Evolutionary conservation across 345 rosid genomes (phyloP), one percentile per base, ranked within the genome.

Genomic region (Triadica sebifera): DNA sequence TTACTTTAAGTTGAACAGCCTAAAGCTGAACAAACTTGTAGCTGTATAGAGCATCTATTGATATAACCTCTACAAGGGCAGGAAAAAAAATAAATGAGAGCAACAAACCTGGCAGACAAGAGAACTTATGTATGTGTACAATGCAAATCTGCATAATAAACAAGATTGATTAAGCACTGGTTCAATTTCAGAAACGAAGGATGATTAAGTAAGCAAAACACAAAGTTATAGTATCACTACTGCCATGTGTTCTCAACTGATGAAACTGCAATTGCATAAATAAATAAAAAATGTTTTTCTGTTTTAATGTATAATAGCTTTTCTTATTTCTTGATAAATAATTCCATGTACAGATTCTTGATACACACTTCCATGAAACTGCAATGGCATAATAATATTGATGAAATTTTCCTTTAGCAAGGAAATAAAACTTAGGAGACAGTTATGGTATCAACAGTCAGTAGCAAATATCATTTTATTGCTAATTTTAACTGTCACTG

Each of bases 41-140:
- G 20, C 41, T 13, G 1, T 34, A 62, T n/a, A 34, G 4, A 45
- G 51, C 17, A 34, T 45, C 51, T 45, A 25, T 52, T 13, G 19
- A 24, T 5, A 67, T 49, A 56, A 46, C 8, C 11, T 67, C 56
- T 12, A 64, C 24, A 9, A 67, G 70, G 41, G 12, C 41, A 67
- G 38, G 20, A 19, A 7, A 50, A 67, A 20, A 74, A 74, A 74
- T 58, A 74, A 74, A 64, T 29, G 46, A 6, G 19, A 16, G 22
- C 7, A 24, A 59, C 79, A 53, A 29, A 80, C 83, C 83, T 80
- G 76, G 77, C 77, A 80, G 61, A 71, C 37, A 62, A 75, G 20
- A 4, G 74, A 16, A 17, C 83, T 67, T 64, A 75, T 34, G 72
- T 71, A 80, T 65, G 65, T 72, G 65, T 67, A 80, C 43, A 72